Conservation (phyloP, 129 eudicot genomes). For the Mikania micrantha region DNA sequence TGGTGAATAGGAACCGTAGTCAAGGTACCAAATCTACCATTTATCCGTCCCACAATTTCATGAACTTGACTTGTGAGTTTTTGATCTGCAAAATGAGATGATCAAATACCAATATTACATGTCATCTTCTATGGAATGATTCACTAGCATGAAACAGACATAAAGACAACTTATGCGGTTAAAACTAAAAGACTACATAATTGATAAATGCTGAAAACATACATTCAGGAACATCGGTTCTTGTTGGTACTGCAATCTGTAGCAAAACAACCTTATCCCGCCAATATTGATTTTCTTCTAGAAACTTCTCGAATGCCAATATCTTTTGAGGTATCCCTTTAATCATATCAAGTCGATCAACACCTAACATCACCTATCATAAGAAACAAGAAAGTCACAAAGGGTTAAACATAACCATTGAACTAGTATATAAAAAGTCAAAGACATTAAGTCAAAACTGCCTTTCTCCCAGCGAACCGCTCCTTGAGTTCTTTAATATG, state of each 20-base stretch:
- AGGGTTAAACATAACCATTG: background rate
- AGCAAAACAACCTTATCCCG: conserved; percentile 84
- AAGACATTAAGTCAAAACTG: conserved; percentile 12
- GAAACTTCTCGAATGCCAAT: conserved; percentile 89
- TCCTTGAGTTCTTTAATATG: conserved; percentile 70
- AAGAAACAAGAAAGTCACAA: background rate
- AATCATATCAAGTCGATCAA: conserved; percentile 92
- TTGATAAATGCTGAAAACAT: conserved; percentile 24
- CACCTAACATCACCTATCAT: conserved; percentile 90
- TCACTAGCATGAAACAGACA: background rate
- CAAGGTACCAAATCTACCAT: conserved; percentile 88
- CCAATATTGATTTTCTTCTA: conserved; percentile 87
- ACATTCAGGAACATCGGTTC: conserved; percentile 98
- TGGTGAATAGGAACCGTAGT: conserved; percentile 88
- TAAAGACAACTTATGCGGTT: background rate
- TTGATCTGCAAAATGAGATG: conserved; percentile 54
- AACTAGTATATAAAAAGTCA: background rate
- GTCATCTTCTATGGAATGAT: background rate
- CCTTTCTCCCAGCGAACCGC: conserved; percentile 89
- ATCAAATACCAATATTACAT: conserved; percentile 9
- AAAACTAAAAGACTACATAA: conserved; percentile 10
- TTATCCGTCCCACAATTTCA: conserved; percentile 92
- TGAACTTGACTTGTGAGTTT: conserved; percentile 97
- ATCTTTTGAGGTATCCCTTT: conserved; percentile 96
- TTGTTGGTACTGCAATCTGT: conserved; percentile 98